Base-by-base conservation (phyloP, 106 monocot genomes). In the Chionographis japonica region DNA sequence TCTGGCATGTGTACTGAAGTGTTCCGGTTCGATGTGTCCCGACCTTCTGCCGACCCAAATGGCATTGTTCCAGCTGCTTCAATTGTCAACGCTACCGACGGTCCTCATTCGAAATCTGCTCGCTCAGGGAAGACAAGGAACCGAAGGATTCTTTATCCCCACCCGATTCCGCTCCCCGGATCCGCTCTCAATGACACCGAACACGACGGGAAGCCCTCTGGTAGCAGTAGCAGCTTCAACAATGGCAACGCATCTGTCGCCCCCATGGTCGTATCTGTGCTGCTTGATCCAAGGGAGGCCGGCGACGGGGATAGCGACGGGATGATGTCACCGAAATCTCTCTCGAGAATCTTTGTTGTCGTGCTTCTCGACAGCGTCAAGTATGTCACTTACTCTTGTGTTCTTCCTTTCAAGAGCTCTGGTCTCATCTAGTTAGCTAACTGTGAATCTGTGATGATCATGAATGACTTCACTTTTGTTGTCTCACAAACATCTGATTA, bases 1-100 rank as follows among this genome's bases (percentile, higher is more conserved):
- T 98, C 97, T 49, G 97, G 97, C 27, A 87, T 92, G 77, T 98
- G 97, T 84, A 98, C 85, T 50, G 92, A 98, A 75, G 90, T 92
- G 20, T 98, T 98, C 62, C 87, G 83, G 71, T 92, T 92, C 75
- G 92, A 98, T 37, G 78, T 77, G 16, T 82, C 94, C 3, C 71
- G 71, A 54, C 36, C 77, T 40, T 37, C 79, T 50, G 51, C 56
- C 10, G 52, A 58, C 52, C 39, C 77, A 55, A 54, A 78, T 57
- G 83, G 84, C 39, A 86, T 91, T 12, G 53, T 95, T 56, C 88
- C 88, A 38, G 77, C 84, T 2, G 50, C 68, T 35, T 58, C 83
- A 27, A 52, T 80, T 16, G 54, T 67, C 39, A 92, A 89, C 60
- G 40, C 65, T 51, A 60, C 65, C 12, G 16, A 57, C 50, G 38